A percentile compares a stretch with the other conserved stretches of the same genome.
phyloP scores from a whole-genome alignment of 2,329 filamentous ascomycete genomes.

The Aspergillus sojae region DNA sequence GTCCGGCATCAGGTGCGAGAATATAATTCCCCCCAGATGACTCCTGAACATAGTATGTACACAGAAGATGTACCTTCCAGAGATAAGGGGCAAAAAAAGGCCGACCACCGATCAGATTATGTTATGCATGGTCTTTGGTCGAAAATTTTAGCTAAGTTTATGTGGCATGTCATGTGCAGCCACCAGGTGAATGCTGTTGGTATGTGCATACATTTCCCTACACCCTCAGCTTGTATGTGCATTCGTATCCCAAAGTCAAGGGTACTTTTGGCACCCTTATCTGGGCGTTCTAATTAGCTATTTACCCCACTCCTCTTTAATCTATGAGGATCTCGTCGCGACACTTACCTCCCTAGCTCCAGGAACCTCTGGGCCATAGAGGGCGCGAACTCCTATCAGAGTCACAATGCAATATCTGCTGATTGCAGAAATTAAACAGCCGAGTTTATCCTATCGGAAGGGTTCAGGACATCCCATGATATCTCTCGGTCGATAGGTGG shows the following conservation, averaged over 20 bases:
- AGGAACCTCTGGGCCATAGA: conserved; percentile 8
- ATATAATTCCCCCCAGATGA: neutral
- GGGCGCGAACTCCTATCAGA: conserved; percentile 12
- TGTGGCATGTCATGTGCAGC: conserved; percentile 3
- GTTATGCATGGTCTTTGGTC: neutral
- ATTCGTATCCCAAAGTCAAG: neutral
- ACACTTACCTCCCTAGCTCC: conserved; percentile 6
- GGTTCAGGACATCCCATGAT: conserved; percentile 16
- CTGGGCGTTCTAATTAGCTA: conserved; percentile 13
- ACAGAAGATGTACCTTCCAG: neutral
- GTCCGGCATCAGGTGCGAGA: conserved; percentile 15
- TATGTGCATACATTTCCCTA: neutral
- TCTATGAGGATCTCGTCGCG: conserved; percentile 4
- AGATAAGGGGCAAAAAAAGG: neutral
- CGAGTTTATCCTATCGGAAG: conserved; percentile 24
- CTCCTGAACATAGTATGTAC: neutral
- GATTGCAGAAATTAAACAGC: conserved; percentile 15
- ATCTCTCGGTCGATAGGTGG: conserved; percentile 16
- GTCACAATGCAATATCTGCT: conserved; percentile 20
- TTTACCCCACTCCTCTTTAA: conserved; percentile 3
- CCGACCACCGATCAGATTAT: neutral
- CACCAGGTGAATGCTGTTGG: neutral
- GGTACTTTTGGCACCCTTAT: conserved; percentile 20
- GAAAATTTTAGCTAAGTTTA: neutral
- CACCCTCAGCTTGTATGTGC: neutral